Evolutionary conservation across 768 basidiomycete genomes (phyloP).

Genomic region (Xerocomus brunneocitrinus): DNA sequence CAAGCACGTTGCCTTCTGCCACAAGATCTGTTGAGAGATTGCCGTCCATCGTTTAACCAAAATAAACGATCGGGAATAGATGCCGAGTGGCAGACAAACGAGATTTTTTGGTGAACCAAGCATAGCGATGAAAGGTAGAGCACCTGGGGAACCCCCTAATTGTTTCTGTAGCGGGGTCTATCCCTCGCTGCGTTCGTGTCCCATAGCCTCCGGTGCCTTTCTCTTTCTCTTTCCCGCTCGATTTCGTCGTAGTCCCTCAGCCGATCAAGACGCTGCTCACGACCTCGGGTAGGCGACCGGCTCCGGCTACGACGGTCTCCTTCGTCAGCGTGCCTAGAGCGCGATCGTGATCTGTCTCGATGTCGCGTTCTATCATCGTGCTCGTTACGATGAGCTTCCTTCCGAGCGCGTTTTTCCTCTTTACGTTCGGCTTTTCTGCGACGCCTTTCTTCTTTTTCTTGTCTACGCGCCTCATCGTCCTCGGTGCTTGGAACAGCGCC

Average conservation of each 20-base stretch:
- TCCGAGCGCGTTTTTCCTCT: slow-evolving; percentile 55
- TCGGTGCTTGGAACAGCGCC: slow-evolving; percentile 17
- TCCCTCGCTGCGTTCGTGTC: slow-evolving; percentile 43
- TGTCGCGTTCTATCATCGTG: slow-evolving; percentile 22
- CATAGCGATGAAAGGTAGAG: not conserved
- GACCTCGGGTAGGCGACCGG: slow-evolving; percentile 26
- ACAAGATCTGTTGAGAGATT: slow-evolving; percentile 16
- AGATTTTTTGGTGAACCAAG: slow-evolving; percentile 3
- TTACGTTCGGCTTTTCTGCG: slow-evolving; percentile 51
- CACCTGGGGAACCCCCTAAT: slow-evolving; percentile 8
- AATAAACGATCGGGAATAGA: slow-evolving; percentile 8
- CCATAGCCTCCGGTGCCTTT: slow-evolving; percentile 50
- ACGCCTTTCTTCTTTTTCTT: slow-evolving; percentile 48
- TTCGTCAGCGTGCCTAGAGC: slow-evolving; percentile 23
- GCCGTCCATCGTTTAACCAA: slow-evolving; percentile 8
- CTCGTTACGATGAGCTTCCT: slow-evolving; percentile 42
- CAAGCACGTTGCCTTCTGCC: slow-evolving; percentile 16
- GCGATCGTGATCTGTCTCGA: slow-evolving; percentile 33
- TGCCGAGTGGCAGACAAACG: slow-evolving; percentile 2
- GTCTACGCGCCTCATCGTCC: slow-evolving; percentile 30
- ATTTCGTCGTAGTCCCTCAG: slow-evolving; percentile 25
- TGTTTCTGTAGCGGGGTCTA: slow-evolving; percentile 19
- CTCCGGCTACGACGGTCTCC: slow-evolving; percentile 31
- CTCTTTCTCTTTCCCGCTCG: slow-evolving; percentile 31
- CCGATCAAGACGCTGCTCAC: slow-evolving; percentile 16